These are phyloP conservation scores for Metschnikowia vanudenii DNA, from an alignment of 805 yeast genomes.

Conservation along the genomic window DNA sequence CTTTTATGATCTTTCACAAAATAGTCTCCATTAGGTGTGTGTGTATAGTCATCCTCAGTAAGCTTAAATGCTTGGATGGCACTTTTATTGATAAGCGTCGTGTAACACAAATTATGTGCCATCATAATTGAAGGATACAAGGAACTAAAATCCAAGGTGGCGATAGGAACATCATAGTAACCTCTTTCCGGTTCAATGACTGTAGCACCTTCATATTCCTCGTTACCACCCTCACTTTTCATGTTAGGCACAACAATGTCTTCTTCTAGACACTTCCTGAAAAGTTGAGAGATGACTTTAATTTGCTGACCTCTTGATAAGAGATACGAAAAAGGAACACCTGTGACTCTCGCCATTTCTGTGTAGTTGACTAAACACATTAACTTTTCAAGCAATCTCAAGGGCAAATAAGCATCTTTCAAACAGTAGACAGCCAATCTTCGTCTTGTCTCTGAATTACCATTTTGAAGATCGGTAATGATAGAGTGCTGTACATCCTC, in stretches of 20 bases:
- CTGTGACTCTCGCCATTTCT: slow-evolving; percentile 99
- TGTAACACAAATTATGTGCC: slow-evolving; percentile 92
- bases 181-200: slow-evolving; percentile 97
- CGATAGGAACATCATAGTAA: slow-evolving; percentile 94
- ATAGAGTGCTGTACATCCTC: slow-evolving; percentile 98
- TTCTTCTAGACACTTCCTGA: slow-evolving; percentile 84
- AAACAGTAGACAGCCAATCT: slow-evolving; percentile 95
- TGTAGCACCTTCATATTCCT: slow-evolving; percentile 98
- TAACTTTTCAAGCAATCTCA: slow-evolving; percentile 82
- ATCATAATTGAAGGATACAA: slow-evolving; percentile 91
- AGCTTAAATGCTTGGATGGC: slow-evolving; percentile 65
- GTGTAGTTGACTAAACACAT: slow-evolving; percentile 97
- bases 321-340: slow-evolving; percentile 92
- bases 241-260: slow-evolving; percentile 90
- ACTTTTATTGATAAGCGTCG: slow-evolving; percentile 72
- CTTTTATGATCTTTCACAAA: slow-evolving; percentile 71
- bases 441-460: slow-evolving; percentile 87
- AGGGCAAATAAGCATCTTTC: slow-evolving; percentile 91
- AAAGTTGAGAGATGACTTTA: slow-evolving; percentile 92
- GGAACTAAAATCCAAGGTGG: slow-evolving; percentile 96
- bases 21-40: slow-evolving; percentile 89
- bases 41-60: slow-evolving; percentile 71
- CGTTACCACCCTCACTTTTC: slow-evolving; percentile 74
- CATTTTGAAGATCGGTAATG: slow-evolving; percentile 91
- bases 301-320: slow-evolving; percentile 95